Percentiles rank a stretch among this genome's conserved stretches.
These are phyloP conservation scores for Pseudonitzschia delicatissima DNA, from an alignment of 108 stramenopile genomes.

Conservation along the genomic window DNA sequence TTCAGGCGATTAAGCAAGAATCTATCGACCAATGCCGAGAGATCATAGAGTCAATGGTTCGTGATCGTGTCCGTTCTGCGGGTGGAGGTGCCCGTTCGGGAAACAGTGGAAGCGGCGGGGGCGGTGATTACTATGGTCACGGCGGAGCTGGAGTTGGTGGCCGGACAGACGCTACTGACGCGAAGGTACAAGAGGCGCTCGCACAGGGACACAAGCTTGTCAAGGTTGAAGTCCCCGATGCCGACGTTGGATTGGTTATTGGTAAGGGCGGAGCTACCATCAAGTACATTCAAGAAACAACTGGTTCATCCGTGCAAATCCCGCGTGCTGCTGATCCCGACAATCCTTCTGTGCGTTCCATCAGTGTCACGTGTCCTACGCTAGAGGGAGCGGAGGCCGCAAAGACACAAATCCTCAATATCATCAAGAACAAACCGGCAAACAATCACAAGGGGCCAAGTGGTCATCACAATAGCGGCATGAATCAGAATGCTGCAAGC, in stretches of 20 bases:
- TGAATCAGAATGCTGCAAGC: slow-evolving; percentile 43
- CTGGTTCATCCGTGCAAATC: slow-evolving; percentile 91
- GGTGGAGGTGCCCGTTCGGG: slow-evolving; percentile 10
- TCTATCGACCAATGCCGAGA: slow-evolving; percentile 70
- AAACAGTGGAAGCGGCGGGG: background rate
- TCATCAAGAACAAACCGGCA: slow-evolving; percentile 39
- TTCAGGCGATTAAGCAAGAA: slow-evolving; percentile 66
- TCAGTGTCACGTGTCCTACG: slow-evolving; percentile 82
- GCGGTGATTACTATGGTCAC: slow-evolving; percentile 3
- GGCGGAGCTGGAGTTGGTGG: slow-evolving; percentile 8
- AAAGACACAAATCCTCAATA: slow-evolving; percentile 43
- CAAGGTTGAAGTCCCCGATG: slow-evolving; percentile 80
- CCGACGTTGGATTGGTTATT: slow-evolving; percentile 95
- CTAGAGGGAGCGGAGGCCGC: slow-evolving; percentile 73
- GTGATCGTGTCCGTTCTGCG: slow-evolving; percentile 55
- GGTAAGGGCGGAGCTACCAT: slow-evolving; percentile 95
- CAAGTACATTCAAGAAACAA: slow-evolving; percentile 86
- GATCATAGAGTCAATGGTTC: slow-evolving; percentile 81
- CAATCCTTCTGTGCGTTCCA: slow-evolving; percentile 59
- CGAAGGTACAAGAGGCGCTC: slow-evolving; percentile 67
- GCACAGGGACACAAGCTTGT: slow-evolving; percentile 71
- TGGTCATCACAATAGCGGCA: slow-evolving; percentile 32
- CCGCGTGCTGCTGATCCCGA: slow-evolving; percentile 74
- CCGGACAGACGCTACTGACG: slow-evolving; percentile 36
- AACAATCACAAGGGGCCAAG: slow-evolving; percentile 36